Evolutionary conservation across 2,329 filamentous ascomycete species (phyloP).

Genomic region (Aspergillus ibericus): DNA sequence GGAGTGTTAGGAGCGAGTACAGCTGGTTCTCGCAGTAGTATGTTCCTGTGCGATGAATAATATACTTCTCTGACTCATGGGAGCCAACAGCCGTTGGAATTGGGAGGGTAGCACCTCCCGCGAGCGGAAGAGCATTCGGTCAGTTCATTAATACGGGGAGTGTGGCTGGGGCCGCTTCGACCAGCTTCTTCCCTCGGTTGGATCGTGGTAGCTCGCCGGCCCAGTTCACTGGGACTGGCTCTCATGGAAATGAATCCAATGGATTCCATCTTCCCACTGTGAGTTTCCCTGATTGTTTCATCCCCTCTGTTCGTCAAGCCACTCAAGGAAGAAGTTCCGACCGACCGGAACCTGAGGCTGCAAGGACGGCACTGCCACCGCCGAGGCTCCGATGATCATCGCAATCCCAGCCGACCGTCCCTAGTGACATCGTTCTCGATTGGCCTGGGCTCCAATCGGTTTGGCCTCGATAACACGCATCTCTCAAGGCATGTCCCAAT

Average conservation of each 20-base stretch:
- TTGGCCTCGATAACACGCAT: not conserved
- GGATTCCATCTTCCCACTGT: too few relatives aligned
- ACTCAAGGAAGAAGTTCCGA: not conserved
- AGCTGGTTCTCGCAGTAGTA: not conserved
- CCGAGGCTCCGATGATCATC: slow-evolving; percentile 18
- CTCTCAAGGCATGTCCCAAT: slow-evolving; percentile 7
- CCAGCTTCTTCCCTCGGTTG: not conserved
- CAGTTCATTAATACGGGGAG: not conserved
- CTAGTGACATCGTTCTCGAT: not conserved
- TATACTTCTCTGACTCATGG: not conserved
- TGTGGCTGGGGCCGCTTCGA: not conserved
- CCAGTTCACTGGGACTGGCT: not conserved
- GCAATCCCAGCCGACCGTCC: not conserved
- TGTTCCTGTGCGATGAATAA: not conserved
- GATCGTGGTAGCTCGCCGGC: not conserved
- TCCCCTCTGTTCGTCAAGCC: not conserved
- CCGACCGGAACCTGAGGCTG: slow-evolving; percentile 18
- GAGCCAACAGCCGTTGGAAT: not conserved
- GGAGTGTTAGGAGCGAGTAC: not conserved
- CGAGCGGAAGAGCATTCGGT: not conserved
- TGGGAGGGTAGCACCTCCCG: not conserved
- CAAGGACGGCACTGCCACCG: slow-evolving; percentile 18
- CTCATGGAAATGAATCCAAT: not conserved
- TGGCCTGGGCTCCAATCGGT: not conserved
- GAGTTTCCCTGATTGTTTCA: not conserved